Evolutionary conservation across 2,329 filamentous ascomycete genomes (phyloP).

Genomic region (Calycina herbarum): DNA sequence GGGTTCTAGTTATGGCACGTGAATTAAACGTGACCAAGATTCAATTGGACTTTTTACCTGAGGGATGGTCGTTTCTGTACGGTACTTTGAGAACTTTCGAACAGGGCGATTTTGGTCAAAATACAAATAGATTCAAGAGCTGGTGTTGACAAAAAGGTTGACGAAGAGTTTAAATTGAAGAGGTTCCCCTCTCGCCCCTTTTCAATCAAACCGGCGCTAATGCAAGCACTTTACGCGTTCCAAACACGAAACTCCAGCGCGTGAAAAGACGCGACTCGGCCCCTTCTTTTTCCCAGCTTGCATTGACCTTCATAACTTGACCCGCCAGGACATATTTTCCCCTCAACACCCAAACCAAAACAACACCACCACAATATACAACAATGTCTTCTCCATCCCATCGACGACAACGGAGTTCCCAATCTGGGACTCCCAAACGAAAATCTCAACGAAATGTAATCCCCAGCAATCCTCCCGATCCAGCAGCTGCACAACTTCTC

Average conservation of each 20-base stretch:
- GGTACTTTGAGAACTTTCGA: too few relatives aligned
- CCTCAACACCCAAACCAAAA: conserved; percentile 12
- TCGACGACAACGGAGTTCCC: conserved; percentile 56
- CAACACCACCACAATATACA: conserved; percentile 9
- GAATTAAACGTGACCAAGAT: too few relatives aligned
- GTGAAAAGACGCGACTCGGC: neutral
- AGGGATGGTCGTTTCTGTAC: too few relatives aligned
- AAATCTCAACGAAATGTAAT: conserved; percentile 56
- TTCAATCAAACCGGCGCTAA: neutral
- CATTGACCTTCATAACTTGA: neutral
- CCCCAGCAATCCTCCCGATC: conserved; percentile 48
- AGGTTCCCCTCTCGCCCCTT: neutral
- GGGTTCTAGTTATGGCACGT: too few relatives aligned
- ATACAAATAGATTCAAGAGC: too few relatives aligned
- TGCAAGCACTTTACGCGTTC: neutral
- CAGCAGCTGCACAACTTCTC: conserved; percentile 38
- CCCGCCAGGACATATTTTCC: neutral
- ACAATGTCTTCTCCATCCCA: conserved; percentile 63
- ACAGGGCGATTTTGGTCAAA: too few relatives aligned
- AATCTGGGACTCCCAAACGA: conserved; percentile 56
- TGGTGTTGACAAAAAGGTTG: too few relatives aligned
- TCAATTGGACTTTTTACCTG: too few relatives aligned
- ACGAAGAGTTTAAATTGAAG: too few relatives aligned
- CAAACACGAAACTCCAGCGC: neutral
- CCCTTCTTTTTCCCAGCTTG: neutral